Base-by-base conservation (phyloP, 2,329 filamentous ascomycete genomes). In the Calonectria hongkongensis region DNA sequence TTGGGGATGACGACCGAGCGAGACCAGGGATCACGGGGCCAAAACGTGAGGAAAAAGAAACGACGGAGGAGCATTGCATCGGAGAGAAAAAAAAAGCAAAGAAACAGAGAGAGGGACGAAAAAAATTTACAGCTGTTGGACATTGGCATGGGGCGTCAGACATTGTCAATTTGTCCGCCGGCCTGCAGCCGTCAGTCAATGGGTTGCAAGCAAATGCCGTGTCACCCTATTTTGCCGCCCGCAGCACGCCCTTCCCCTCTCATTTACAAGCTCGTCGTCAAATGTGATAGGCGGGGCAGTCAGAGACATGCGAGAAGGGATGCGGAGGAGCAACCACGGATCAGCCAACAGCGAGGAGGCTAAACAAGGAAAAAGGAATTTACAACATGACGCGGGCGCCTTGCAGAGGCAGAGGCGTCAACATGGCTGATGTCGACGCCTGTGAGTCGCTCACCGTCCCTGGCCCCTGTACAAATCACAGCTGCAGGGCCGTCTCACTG, bases 211-310 rank as follows among this genome's bases (percentile, higher is more conserved):
- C 36, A 47, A 56, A 56, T 48, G 66, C 48, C 33, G 56, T 51
- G 56, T 48, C 30, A 50, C 43, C 15, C 54, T 47, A 25, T 27
- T 58, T 70, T 58, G 58, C 45, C 60, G 68, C 58, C 68, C 62
- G 62, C 68, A 66, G 50, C 25, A 60, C 68, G 62, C 62, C 68
- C 68, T 66, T 66, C 68, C 50, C 62, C 43, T 70, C 68, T 60
- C 62, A 70, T 66, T 66, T 66, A 41, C 50, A 56, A 50, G 30
- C 39, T 45, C 25, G 25, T 45, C 13, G 16, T 43, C 27, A 8
- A 45, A 62, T 28, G 21, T 62, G 54, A 60, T 60, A 60, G 54
- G 54, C 21, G 41, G 21, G 54, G 21, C 36, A n/a, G 58, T 4
- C 56, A 28, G 25, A 21, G 33, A 30, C 21, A 21, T 68, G 27